These are phyloP conservation scores for Pythium brassicae DNA, from an alignment of 352 stramenopile species.

Conservation along the genomic window DNA sequence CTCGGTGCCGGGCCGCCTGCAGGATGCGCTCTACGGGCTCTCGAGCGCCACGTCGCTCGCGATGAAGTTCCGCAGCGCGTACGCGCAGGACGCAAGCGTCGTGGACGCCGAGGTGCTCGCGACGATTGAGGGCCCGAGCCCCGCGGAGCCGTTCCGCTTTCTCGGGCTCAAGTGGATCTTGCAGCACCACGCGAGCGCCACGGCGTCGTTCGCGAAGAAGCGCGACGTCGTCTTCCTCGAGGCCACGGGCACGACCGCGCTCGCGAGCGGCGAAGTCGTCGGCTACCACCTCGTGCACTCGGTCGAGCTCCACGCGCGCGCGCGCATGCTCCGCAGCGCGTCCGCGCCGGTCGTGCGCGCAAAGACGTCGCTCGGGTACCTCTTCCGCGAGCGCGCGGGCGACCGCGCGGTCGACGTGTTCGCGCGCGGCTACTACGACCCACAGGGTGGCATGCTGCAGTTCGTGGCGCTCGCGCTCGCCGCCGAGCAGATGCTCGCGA, in stretches of 20 bases:
- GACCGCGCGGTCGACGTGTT: constrained; percentile 9
- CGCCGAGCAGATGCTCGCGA: constrained; percentile 38
- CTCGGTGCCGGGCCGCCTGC: constrained; percentile 36
- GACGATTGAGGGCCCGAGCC: constrained; percentile 34
- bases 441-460: constrained; percentile 42
- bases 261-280: constrained; percentile 41
- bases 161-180: constrained; percentile 66
- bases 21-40: constrained; percentile 63
- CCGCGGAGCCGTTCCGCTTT: constrained; percentile 46
- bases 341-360: constrained; percentile 7
- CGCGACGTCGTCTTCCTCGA: constrained; percentile 70
- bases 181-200: constrained; percentile 47
- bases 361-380: constrained; percentile 13
- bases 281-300: constrained; percentile 65
- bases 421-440: constrained; percentile 30
- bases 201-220: constrained; percentile 36
- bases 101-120: constrained; percentile 33
- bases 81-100: constrained; percentile 8
- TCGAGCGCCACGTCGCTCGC: constrained; percentile 37
- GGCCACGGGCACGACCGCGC: constrained; percentile 46
- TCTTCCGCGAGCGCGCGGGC: constrained; percentile 13
- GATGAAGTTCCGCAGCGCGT: constrained; percentile 58
- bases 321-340: constrained; percentile 48
- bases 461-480: constrained; percentile 38
- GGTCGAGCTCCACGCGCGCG: constrained; percentile 37